Evolutionary conservation across 805 yeast species (phyloP), one percentile per base, ranked within the genome.

Genomic region (Kuraishia cidri): DNA sequence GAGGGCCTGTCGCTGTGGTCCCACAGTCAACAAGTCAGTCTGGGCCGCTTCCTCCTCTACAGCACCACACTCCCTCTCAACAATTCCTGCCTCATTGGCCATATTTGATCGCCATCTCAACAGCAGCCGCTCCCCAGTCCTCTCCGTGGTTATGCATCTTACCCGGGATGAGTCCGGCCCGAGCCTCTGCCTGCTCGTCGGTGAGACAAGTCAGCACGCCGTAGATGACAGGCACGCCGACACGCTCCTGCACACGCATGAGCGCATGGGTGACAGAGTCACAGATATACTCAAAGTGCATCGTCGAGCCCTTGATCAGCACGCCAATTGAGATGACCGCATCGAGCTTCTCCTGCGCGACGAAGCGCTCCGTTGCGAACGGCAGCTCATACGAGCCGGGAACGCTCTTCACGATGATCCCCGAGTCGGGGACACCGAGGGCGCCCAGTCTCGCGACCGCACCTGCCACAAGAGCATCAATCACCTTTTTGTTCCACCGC

Each of bases 51-150:
- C n/a, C n/a, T n/a, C n/a, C n/a, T n/a, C n/a, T n/a, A n/a, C 23
- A 20, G 23, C 7, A 20, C 23, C 9, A 20, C 10, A 20, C 7
- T 20, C 10, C 23, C 10, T 10, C 23, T 20, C 10, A 7, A 20
- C 10, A 20, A 7, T 20, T 20, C 23, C 7, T 7, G 10, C 9
- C 23, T 20, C 9, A 7, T 20, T 20, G 10, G 9, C 10, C 10
- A 20, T 20, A 20, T 20, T 74, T 74, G 11, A 50, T 32, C 4
- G 73, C 79, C 97, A 92, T 90, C 64, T 90, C 98, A 18, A 92
- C 95, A 11, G 98, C 98, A 34, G 97, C 96, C 23, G 94, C 88
- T 45, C 95, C 98, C 98, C 98, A 90, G 57, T 92, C 98, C 50
- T 73, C 85, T 42, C 98, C 98, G 51, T 92, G 98, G 64, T 90